phyloP scores from a whole-genome alignment of 2,329 filamentous ascomycete species.

The Colletotrichum acutatum region DNA sequence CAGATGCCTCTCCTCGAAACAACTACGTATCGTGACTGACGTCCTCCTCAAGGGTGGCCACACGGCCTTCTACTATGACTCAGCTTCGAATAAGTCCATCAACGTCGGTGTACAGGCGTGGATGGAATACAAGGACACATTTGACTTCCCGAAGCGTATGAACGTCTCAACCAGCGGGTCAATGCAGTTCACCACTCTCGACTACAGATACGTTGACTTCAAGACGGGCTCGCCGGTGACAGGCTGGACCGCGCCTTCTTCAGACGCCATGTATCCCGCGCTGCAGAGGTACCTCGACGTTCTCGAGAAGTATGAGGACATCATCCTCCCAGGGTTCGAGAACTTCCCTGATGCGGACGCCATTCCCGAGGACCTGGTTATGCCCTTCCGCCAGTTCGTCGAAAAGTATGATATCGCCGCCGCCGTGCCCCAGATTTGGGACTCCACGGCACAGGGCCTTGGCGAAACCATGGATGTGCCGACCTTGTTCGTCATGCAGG shows the following conservation, averaged over 20 bases:
- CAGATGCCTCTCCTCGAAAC: neutral
- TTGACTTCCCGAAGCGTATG: constrained; percentile 45
- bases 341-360: constrained; percentile 53
- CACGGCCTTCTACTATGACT: constrained; percentile 44
- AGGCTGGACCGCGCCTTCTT: constrained; percentile 40
- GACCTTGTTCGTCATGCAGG: constrained; percentile 36
- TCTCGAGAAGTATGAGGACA: constrained; percentile 44
- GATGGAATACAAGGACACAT: constrained; percentile 46
- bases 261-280: constrained; percentile 39
- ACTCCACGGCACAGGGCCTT: constrained; percentile 36
- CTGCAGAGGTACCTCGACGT: constrained; percentile 44
- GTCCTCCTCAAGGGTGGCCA: constrained; percentile 43
- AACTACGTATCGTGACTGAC: neutral
- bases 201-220: constrained; percentile 48
- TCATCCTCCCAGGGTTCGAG: constrained; percentile 48
- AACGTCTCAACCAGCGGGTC: constrained; percentile 44
- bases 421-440: constrained; percentile 45
- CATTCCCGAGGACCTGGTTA: constrained; percentile 57
- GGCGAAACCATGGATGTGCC: constrained; percentile 37
- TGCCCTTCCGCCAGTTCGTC: constrained; percentile 60
- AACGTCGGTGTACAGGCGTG: constrained; percentile 39
- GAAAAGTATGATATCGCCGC: constrained; percentile 57
- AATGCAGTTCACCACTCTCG: constrained; percentile 37
- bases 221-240: constrained; percentile 45
- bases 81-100: constrained; percentile 37